These are phyloP conservation scores for Tylopilus felleus DNA, from an alignment of 768 basidiomycete species.

Conservation along the genomic window DNA sequence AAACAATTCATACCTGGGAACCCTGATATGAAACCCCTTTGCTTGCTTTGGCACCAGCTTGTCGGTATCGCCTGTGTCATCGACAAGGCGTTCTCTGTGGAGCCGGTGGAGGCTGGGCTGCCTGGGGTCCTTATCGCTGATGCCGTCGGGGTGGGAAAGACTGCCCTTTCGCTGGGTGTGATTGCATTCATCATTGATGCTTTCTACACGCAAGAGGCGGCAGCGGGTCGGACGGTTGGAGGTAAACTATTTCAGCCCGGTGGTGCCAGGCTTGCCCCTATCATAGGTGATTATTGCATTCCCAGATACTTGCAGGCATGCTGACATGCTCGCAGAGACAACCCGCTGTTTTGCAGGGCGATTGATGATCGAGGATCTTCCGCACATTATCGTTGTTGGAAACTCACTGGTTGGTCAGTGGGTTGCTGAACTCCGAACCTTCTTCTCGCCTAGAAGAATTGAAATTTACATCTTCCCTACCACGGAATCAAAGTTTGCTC, in stretches of 20 bases:
- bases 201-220: conserved; percentile 1
- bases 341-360: background rate
- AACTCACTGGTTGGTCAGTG: conserved; percentile 4
- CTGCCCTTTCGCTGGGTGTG: conserved; percentile 4
- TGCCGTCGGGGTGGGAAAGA: conserved; percentile 7
- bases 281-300: background rate
- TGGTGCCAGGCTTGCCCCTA: background rate
- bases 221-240: background rate
- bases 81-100: background rate
- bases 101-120: background rate
- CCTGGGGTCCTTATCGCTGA: conserved; percentile 1
- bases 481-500: background rate
- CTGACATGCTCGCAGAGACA: background rate
- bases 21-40: background rate
- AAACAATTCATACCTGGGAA: background rate
- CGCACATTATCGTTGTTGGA: conserved; percentile 3
- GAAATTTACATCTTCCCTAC: conserved; percentile 10
- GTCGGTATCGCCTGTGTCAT: conserved; percentile 2
- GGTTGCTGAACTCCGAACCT: background rate
- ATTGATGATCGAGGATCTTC: background rate
- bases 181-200: conserved; percentile 4
- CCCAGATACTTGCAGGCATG: background rate
- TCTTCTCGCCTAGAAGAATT: conserved; percentile 1
- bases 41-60: conserved; percentile 11
- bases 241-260: background rate